Evolutionary conservation across 139 green algal species (phyloP).

Genomic region (Chlorella sp.): DNA sequence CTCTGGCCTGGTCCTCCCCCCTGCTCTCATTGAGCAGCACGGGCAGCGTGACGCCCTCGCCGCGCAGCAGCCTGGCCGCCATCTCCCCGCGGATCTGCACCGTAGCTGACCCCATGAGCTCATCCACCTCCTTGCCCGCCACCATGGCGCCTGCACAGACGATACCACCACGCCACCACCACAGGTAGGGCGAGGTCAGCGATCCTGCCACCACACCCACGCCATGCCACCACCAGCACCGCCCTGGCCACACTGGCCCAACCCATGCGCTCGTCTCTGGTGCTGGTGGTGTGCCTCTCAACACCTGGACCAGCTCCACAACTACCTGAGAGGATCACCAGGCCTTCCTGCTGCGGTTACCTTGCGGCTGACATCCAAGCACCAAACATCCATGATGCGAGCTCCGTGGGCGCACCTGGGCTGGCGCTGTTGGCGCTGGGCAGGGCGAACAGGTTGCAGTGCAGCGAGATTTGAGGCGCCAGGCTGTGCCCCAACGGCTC

Average conservation of each 20-base stretch:
- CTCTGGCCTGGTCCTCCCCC: neutral
- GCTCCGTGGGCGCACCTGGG: neutral
- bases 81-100: constrained; percentile 9
- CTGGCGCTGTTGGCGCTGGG: neutral
- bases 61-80: constrained; percentile 23
- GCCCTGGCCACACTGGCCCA: too few species aligned
- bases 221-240: too few species aligned
- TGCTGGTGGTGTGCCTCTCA: too few species aligned
- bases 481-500: constrained; percentile 10
- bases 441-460: constrained; percentile 21
- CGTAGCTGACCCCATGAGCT: constrained; percentile 11
- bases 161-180: too few species aligned
- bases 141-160: constrained; percentile 13
- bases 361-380: too few species aligned
- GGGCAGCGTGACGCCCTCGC: constrained; percentile 21
- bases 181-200: too few species aligned
- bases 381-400: neutral
- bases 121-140: constrained; percentile 18
- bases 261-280: too few species aligned
- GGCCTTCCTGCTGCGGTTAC: neutral
- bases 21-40: constrained; percentile 10
- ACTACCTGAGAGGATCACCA: too few species aligned
- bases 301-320: too few species aligned
- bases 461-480: constrained; percentile 13
- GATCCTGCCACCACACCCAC: too few species aligned